A percentile compares a stretch with the other conserved stretches of the same genome.
These are phyloP conservation scores for Scolecobasidium constrictum DNA, from an alignment of 2,329 filamentous ascomycete species.

Conservation along the genomic window DNA sequence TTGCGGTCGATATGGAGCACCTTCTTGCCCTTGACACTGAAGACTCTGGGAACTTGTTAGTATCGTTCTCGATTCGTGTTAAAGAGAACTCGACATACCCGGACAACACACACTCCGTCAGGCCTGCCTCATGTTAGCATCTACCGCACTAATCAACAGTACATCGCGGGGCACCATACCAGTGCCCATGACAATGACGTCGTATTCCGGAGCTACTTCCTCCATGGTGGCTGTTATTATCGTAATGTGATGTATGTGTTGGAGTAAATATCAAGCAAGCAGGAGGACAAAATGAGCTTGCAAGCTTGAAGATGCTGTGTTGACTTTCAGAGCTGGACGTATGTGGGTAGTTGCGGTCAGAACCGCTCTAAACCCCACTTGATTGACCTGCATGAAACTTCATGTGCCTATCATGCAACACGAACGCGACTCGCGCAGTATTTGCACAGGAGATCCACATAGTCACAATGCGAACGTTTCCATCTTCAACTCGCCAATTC, in stretches of 20 bases:
- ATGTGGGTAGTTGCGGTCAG: neutral
- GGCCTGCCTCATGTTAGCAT: conserved; percentile 44
- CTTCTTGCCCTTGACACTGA: conserved; percentile 98
- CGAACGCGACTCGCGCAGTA: too few species aligned
- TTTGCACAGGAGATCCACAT: too few species aligned
- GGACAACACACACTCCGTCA: conserved; percentile 98
- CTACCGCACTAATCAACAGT: neutral
- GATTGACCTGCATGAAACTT: too few species aligned
- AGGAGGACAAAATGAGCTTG: neutral
- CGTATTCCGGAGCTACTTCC: conserved; percentile 96
- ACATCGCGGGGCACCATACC: conserved; percentile 50
- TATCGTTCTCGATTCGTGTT: neutral
- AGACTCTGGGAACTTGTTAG: conserved; percentile 48
- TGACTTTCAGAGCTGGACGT: neutral
- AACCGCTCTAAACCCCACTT: neutral
- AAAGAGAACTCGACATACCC: conserved; percentile 48
- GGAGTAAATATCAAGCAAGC: neutral
- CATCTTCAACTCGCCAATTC: too few species aligned
- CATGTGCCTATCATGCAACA: too few species aligned
- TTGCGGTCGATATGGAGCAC: conserved; percentile 98
- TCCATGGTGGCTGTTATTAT: conserved; percentile 56
- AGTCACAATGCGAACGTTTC: too few species aligned
- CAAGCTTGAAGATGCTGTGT: neutral
- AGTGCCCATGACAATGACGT: conserved; percentile 96
- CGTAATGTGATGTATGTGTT: neutral